Conservation (phyloP, 768 basidiomycete genomes). For the Rhodocollybia butyracea region DNA sequence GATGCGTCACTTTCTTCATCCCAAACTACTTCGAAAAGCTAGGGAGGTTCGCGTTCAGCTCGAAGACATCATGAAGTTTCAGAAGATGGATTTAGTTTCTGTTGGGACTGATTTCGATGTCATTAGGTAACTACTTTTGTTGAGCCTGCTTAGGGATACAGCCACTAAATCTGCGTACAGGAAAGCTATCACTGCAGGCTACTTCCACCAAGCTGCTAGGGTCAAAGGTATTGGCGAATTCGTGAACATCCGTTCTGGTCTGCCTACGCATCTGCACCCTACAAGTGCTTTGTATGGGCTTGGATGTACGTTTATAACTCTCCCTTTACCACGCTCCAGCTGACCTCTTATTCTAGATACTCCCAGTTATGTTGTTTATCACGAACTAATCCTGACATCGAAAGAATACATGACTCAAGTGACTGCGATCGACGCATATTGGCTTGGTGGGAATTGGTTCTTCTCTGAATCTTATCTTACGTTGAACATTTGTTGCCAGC, state of each 20-base stretch:
- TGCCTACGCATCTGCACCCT: conserved; percentile 95
- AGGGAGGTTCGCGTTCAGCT: conserved; percentile 94
- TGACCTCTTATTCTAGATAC: conserved; percentile 55
- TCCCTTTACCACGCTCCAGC: conserved; percentile 9
- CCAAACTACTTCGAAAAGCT: conserved; percentile 91
- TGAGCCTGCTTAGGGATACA: neutral
- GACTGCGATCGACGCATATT: conserved; percentile 96
- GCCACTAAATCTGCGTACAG: conserved; percentile 32
- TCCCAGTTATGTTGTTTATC: conserved; percentile 95
- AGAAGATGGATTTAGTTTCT: conserved; percentile 92
- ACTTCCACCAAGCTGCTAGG: conserved; percentile 97
- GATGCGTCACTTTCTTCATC: conserved; percentile 93
- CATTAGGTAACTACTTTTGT: conserved; percentile 46
- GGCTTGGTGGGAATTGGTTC: conserved; percentile 67
- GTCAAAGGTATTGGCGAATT: conserved; percentile 99
- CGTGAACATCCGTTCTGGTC: conserved; percentile 91
- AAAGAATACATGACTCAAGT: conserved; percentile 99
- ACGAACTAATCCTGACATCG: conserved; percentile 92
- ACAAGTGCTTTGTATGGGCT: conserved; percentile 96
- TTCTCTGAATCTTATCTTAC: neutral
- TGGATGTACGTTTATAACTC: conserved; percentile 63
- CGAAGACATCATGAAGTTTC: conserved; percentile 99
- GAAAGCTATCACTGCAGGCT: conserved; percentile 96
- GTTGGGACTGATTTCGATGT: conserved; percentile 95
- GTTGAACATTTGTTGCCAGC: conserved; percentile 41